Evolutionary conservation across 2,329 filamentous ascomycete genomes (phyloP).

Genomic region (Ceratocystis variospora): DNA sequence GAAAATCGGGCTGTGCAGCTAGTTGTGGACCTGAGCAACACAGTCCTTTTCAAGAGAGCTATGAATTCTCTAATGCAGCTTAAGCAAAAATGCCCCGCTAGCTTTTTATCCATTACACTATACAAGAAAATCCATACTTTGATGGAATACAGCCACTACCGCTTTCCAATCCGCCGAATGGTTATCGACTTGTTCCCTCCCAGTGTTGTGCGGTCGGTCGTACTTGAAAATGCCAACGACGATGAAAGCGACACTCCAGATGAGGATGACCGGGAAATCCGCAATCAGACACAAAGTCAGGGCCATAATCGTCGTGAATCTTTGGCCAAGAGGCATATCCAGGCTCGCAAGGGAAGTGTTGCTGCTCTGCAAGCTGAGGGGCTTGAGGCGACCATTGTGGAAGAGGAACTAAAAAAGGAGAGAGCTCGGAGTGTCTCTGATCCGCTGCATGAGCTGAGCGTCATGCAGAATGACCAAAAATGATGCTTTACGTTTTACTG

Average conservation of each 20-base stretch:
- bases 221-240: conserved; percentile 50
- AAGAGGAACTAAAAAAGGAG: conserved; percentile 35
- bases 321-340: conserved; percentile 10
- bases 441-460: conserved; percentile 23
- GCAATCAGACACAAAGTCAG: conserved; percentile 6
- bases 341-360: conserved; percentile 15
- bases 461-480: not conserved
- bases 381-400: conserved; percentile 21
- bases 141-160: conserved; percentile 79
- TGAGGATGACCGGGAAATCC: conserved; percentile 27
- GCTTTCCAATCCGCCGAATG: conserved; percentile 73
- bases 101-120: conserved; percentile 61
- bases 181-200: conserved; percentile 92
- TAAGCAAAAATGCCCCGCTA: conserved; percentile 57
- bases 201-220: conserved; percentile 67
- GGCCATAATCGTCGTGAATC: conserved; percentile 11
- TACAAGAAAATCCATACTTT: conserved; percentile 78
- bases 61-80: conserved; percentile 69
- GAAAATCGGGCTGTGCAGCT: conserved; percentile 73
- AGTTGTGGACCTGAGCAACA: conserved; percentile 80
- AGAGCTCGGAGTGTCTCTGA: conserved; percentile 42
- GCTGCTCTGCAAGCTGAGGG: conserved; percentile 12
- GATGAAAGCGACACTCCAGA: conserved; percentile 40
- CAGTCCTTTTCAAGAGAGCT: conserved; percentile 79
- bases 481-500: conserved; percentile 12